Evolutionary conservation across 2,329 filamentous ascomycete genomes (phyloP), one percentile per base, ranked within the genome.

Genomic region (Monascus ruber): DNA sequence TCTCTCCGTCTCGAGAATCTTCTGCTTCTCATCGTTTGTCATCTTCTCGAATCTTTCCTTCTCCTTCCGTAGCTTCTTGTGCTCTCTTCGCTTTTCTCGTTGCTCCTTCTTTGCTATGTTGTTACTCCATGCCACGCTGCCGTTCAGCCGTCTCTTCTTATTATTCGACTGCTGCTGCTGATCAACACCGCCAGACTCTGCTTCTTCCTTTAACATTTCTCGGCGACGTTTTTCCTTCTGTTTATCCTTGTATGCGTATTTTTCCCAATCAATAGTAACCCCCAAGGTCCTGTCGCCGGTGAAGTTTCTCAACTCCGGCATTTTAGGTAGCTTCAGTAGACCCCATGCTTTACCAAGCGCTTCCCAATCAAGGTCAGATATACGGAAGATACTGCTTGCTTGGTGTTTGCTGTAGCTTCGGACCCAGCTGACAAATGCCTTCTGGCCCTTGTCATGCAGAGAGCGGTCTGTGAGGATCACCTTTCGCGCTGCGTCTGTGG

Each of bases 401-500:
- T 88, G 79, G 54, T 96, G 91, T 53, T 91, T 93, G 56, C 78
- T 83, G 65, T 96, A 96, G 49, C 85, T 83, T 56, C 87, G 79
- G 1, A 94, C 79, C 84, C 87, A 96, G 55, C 83, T 89, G 24
- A 96, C 89, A 51, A 98, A 96, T 1, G 81, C 91, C 45, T 81
- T 79, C 56, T 94, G 86, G 1, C 83, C 87, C 54, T 94, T 91
- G 59, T 95, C 87, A 58, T 91, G 81, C 7, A 91, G 57, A 25
- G 77, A 76, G 24, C 81, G 68, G 56, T 85, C 82, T 31, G 65
- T 60, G 26, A 68, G 64, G 9, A 72, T 68, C 1, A 64, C 58
- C 7, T 69, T 64, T 25, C 85, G 75, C 40, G 94, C 81, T 34
- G 64, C 71, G 6, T 73, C 59, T 0, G 77, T 78, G 0, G 73